phyloP scores from a whole-genome alignment of 805 yeast genomes.

The Metschnikowia colocasiae region DNA sequence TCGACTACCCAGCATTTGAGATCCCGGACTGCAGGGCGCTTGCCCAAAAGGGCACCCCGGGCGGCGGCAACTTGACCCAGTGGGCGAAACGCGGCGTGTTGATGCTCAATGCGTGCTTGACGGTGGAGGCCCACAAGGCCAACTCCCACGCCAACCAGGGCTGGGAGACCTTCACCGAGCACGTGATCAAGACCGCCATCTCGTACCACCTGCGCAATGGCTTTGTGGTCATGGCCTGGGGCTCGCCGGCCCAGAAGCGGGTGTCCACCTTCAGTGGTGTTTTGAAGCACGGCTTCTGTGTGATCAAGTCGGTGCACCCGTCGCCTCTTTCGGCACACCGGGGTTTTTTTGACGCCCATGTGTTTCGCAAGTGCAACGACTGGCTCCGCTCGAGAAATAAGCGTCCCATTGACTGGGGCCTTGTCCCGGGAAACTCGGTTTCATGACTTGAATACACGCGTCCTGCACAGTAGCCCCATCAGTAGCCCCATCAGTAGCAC shows the following conservation, averaged over 20 bases:
- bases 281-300: slow-evolving; percentile 38
- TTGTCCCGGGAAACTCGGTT: slow-evolving; percentile 25
- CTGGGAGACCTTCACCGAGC: slow-evolving; percentile 88
- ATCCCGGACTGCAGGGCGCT: slow-evolving; percentile 43
- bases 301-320: slow-evolving; percentile 83
- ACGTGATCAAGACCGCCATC: slow-evolving; percentile 54
- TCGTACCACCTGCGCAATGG: slow-evolving; percentile 47
- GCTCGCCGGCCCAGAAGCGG: slow-evolving; percentile 66
- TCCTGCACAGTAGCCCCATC: too few relatives aligned
- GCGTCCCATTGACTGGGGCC: slow-evolving; percentile 64
- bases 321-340: slow-evolving; percentile 89
- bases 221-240: slow-evolving; percentile 79
- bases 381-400: slow-evolving; percentile 55
- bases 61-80: slow-evolving; percentile 63
- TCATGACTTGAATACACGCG: too few relatives aligned
- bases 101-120: slow-evolving; percentile 79
- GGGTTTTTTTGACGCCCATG: slow-evolving; percentile 74
- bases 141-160: slow-evolving; percentile 88
- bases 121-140: slow-evolving; percentile 91
- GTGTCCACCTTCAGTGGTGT: slow-evolving; percentile 35
- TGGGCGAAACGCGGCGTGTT: slow-evolving; percentile 92
- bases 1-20: slow-evolving; percentile 63
- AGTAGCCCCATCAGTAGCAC: too few relatives aligned
- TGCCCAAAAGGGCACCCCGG: slow-evolving; percentile 27
- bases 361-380: slow-evolving; percentile 70